Percentiles rank a stretch among this genome's conserved stretches.
phyloP scores from a whole-genome alignment of 2,329 filamentous ascomycete species.

The Colletotrichum lini region DNA sequence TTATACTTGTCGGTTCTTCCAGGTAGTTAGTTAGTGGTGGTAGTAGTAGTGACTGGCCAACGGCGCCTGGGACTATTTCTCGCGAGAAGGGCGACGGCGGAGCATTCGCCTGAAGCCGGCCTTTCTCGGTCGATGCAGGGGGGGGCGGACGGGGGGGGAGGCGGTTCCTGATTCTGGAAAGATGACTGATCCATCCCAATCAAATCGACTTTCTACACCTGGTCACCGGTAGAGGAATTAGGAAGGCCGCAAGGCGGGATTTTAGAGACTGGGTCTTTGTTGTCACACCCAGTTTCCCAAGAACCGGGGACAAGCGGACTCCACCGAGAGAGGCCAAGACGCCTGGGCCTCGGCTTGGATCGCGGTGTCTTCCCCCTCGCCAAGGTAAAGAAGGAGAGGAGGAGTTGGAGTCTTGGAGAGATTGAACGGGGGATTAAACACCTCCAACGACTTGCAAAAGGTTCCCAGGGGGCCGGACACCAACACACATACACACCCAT shows the following conservation, averaged over 20 bases:
- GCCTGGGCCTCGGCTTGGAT: constrained; percentile 2
- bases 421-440: background rate
- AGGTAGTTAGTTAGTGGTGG: background rate
- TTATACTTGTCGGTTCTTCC: constrained; percentile 22
- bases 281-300: constrained; percentile 9
- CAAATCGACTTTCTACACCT: constrained; percentile 28
- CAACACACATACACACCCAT: constrained; percentile 2
- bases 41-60: constrained; percentile 6
- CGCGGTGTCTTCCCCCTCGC: constrained; percentile 15
- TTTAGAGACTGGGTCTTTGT: background rate
- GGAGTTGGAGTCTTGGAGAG: constrained; percentile 6
- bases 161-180: background rate
- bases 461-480: constrained; percentile 18
- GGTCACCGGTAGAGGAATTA: constrained; percentile 37
- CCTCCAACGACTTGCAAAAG: background rate
- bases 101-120: constrained; percentile 22
- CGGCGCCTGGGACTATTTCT: background rate
- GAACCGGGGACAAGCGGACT: constrained; percentile 30
- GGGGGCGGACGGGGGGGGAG: background rate
- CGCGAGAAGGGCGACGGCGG: constrained; percentile 3
- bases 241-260: constrained; percentile 24
- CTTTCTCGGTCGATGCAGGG: background rate
- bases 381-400: background rate
- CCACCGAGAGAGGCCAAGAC: background rate
- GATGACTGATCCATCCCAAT: constrained; percentile 27